Conservation (phyloP, 2,329 filamentous ascomycete species). For the Pseudocercospora vitis region DNA sequence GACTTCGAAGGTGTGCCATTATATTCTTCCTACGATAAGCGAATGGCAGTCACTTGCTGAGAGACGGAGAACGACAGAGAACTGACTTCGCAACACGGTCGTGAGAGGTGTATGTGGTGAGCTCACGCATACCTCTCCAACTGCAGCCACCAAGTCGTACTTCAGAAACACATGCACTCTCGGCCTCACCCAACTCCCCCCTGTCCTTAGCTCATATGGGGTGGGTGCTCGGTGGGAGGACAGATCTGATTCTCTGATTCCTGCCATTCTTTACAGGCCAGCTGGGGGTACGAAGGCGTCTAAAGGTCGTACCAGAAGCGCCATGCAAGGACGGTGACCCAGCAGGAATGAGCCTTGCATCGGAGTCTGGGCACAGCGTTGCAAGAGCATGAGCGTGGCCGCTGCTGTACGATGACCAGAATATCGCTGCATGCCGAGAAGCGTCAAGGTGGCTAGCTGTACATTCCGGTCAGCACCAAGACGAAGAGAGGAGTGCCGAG, state of each 20-base stretch:
- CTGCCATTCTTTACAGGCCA: not conserved
- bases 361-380: not conserved
- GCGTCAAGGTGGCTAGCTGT: slow-evolving; percentile 4
- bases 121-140: too few relatives aligned
- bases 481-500: too few relatives aligned
- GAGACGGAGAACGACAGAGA: too few relatives aligned
- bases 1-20: slow-evolving; percentile 5
- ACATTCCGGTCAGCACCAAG: not conserved
- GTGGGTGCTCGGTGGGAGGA: not conserved
- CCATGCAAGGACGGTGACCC: slow-evolving; percentile 4
- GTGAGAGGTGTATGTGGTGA: not conserved
- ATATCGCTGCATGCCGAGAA: slow-evolving; percentile 3
- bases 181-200: not conserved
- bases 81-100: not conserved
- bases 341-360: slow-evolving; percentile 5
- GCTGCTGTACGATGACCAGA: not conserved
- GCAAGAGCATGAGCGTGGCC: not conserved
- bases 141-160: not conserved
- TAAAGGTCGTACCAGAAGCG: not conserved
- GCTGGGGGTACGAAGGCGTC: not conserved
- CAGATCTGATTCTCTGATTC: not conserved
- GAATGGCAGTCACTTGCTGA: not conserved
- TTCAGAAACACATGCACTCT: not conserved
- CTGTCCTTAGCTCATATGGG: not conserved
- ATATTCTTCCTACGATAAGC: not conserved